A percentile compares a stretch with the other conserved stretches of the same genome.
phyloP scores from a whole-genome alignment of 2,329 filamentous ascomycete genomes.

The Apiospora pterosperma region DNA sequence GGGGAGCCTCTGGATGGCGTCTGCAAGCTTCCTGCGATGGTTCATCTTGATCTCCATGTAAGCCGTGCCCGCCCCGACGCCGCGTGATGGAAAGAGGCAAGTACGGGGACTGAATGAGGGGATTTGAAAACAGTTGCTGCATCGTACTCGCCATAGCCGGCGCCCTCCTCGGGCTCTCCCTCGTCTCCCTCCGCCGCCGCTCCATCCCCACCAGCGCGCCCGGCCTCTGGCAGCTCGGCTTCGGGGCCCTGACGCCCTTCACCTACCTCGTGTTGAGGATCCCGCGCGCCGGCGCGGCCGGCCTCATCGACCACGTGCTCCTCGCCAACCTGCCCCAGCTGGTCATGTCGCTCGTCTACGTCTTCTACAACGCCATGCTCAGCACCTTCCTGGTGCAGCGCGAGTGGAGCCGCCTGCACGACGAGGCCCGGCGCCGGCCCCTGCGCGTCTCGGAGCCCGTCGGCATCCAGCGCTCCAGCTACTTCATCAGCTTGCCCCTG shows the following conservation, averaged over 20 bases:
- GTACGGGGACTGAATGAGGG: background rate
- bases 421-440: slow-evolving; percentile 23
- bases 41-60: slow-evolving; percentile 9
- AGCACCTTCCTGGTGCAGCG: slow-evolving; percentile 41
- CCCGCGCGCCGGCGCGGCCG: slow-evolving; percentile 22
- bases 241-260: slow-evolving; percentile 23
- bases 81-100: too few relatives aligned
- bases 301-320: slow-evolving; percentile 30
- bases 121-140: background rate
- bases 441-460: slow-evolving; percentile 39
- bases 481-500: slow-evolving; percentile 42
- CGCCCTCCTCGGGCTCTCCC: slow-evolving; percentile 10
- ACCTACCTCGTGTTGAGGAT: slow-evolving; percentile 23
- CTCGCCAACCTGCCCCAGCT: slow-evolving; percentile 45
- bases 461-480: slow-evolving; percentile 38
- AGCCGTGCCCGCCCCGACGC: background rate
- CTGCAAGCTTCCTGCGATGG: slow-evolving; percentile 11
- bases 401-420: slow-evolving; percentile 42
- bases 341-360: slow-evolving; percentile 42
- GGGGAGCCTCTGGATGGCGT: slow-evolving; percentile 8
- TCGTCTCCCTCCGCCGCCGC: slow-evolving; percentile 13
- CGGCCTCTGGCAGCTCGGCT: slow-evolving; percentile 24
- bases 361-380: slow-evolving; percentile 39
- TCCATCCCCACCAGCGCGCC: slow-evolving; percentile 14
- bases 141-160: slow-evolving; percentile 9